phyloP scores from a whole-genome alignment of 495 filamentous ascomycete genomes.

The Penicillium herquei region DNA sequence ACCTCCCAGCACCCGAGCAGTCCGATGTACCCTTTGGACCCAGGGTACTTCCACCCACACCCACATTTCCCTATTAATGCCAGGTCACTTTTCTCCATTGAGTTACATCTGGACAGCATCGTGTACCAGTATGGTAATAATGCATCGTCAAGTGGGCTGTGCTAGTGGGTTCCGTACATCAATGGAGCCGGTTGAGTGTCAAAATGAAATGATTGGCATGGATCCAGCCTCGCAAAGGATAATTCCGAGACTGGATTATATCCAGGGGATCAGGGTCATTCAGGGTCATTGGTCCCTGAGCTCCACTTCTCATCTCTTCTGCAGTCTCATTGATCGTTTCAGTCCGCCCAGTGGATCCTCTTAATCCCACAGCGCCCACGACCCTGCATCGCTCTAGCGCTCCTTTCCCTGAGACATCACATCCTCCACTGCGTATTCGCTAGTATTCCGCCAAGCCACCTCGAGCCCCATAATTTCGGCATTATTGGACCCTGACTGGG shows the following conservation, averaged over 20 bases:
- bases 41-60: background rate
- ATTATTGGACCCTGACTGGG: background rate
- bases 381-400: constrained; percentile 1
- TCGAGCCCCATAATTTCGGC: background rate
- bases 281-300: background rate
- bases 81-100: constrained; percentile 1
- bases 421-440: constrained; percentile 6
- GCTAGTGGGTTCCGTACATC: constrained; percentile 12
- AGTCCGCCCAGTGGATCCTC: background rate
- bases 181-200: constrained; percentile 2
- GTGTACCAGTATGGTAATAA: background rate
- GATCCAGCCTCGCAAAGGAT: background rate
- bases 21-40: background rate
- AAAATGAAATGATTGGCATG: constrained; percentile 1
- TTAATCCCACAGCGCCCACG: background rate
- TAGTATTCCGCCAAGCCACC: constrained; percentile 1
- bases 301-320: background rate
- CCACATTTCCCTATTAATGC: background rate
- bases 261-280: background rate
- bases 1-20: background rate
- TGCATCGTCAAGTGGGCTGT: constrained; percentile 28
- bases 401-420: constrained; percentile 4
- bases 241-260: constrained; percentile 1
- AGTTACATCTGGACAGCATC: background rate
- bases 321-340: constrained; percentile 1